phyloP scores from a whole-genome alignment of 2,329 filamentous ascomycete species.

The Westerdykella sp. region DNA sequence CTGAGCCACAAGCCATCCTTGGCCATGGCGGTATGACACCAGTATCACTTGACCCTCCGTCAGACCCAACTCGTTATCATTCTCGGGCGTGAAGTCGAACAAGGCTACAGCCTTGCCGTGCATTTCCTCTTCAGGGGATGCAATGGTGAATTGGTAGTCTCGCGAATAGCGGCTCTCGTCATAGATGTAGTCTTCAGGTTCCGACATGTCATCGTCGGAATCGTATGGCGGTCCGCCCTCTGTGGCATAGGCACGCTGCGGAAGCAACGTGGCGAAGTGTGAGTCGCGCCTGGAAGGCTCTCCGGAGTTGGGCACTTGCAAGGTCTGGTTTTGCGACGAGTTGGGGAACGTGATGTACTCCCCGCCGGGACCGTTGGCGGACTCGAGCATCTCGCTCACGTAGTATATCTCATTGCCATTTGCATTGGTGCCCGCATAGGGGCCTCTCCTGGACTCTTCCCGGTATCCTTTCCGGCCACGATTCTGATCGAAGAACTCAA shows the following conservation, averaged over 20 bases:
- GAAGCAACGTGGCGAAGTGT: conserved; percentile 47
- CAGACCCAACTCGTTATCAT: conserved; percentile 90
- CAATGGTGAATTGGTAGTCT: conserved; percentile 92
- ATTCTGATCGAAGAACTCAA: conserved; percentile 37
- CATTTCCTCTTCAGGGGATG: conserved; percentile 93
- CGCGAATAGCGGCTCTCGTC: conserved; percentile 78
- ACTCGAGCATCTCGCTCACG: conserved; percentile 60
- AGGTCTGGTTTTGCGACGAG: conserved; percentile 40
- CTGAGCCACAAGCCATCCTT: conserved; percentile 95
- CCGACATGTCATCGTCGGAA: conserved; percentile 46
- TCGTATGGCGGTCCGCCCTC: conserved; percentile 35
- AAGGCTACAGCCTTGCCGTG: conserved; percentile 92
- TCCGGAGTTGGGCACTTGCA: conserved; percentile 23
- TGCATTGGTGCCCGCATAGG: conserved; percentile 47
- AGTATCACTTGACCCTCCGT: conserved; percentile 94
- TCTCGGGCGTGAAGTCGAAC: conserved; percentile 91
- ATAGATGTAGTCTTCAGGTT: conserved; percentile 43
- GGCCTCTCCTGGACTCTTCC: conserved; percentile 41
- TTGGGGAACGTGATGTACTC: conserved; percentile 75
- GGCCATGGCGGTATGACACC: conserved; percentile 91
- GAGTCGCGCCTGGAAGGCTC: conserved; percentile 44
- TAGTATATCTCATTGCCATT: conserved; percentile 73
- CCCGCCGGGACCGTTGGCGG: conserved; percentile 66
- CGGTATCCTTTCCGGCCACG: conserved; percentile 29
- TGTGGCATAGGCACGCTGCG: conserved; percentile 39